Conservation (phyloP, 2,329 filamentous ascomycete species). For the Chaetomium strumarium region DNA sequence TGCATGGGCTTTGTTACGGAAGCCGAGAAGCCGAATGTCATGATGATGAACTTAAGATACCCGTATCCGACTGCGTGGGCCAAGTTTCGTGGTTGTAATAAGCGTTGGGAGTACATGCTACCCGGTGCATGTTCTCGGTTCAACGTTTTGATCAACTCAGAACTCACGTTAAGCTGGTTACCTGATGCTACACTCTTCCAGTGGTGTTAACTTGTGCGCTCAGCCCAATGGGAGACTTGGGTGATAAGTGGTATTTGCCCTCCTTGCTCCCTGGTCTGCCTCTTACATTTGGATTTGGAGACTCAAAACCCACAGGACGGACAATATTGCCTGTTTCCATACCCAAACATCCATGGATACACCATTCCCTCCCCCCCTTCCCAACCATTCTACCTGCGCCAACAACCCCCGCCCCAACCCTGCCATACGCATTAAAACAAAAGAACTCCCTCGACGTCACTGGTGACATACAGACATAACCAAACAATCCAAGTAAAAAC, state of each 20-base stretch:
- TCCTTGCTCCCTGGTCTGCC: too few relatives aligned
- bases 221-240: too few relatives aligned
- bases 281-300: neutral
- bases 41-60: too few relatives aligned
- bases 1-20: too few relatives aligned
- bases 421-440: neutral
- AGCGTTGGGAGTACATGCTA: too few relatives aligned
- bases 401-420: neutral
- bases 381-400: neutral
- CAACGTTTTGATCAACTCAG: neutral
- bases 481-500: neutral
- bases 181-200: too few relatives aligned
- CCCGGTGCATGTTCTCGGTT: neutral
- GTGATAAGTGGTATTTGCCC: too few relatives aligned
- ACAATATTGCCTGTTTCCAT: neutral
- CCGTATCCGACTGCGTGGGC: too few relatives aligned
- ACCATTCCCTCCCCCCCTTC: neutral
- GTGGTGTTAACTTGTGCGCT: too few relatives aligned
- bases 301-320: neutral
- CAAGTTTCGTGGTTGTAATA: too few relatives aligned
- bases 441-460: neutral
- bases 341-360: neutral
- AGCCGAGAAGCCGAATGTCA: too few relatives aligned
- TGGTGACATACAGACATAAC: neutral
- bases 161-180: too few relatives aligned